Evolutionary conservation across 2,329 filamentous ascomycete genomes (phyloP).

Genomic region (Dendrostoma leiphaemia): DNA sequence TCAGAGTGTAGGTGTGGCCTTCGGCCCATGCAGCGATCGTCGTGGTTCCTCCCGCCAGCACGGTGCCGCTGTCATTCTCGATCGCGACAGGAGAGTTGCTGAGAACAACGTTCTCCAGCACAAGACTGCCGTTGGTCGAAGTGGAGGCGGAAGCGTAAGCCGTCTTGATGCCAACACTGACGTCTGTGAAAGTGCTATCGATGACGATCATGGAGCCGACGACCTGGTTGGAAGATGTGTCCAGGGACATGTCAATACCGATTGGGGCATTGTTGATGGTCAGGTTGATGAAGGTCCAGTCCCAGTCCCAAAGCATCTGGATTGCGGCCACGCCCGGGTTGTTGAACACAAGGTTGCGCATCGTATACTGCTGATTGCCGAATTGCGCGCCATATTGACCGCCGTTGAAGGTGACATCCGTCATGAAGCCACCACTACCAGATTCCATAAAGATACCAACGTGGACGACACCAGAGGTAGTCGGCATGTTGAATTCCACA

Average conservation of each 20-base stretch:
- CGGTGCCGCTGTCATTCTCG: conserved; percentile 33
- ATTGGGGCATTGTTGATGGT: conserved; percentile 57
- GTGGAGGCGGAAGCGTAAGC: conserved; percentile 44
- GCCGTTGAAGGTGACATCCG: conserved; percentile 61
- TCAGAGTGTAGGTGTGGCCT: conserved; percentile 59
- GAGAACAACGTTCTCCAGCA: conserved; percentile 50
- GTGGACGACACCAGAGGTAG: conserved; percentile 47
- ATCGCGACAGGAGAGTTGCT: conserved; percentile 39
- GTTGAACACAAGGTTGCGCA: conserved; percentile 64
- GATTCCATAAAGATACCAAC: conserved; percentile 56
- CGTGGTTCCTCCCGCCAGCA: conserved; percentile 56
- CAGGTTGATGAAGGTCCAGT: conserved; percentile 65
- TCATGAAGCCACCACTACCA: conserved; percentile 32
- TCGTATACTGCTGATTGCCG: conserved; percentile 69
- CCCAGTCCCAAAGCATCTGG: conserved; percentile 66
- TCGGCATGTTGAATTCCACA: conserved; percentile 53
- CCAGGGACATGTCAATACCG: conserved; percentile 59
- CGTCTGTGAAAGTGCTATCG: conserved; percentile 66
- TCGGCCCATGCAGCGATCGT: conserved; percentile 63
- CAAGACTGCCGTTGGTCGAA: conserved; percentile 51
- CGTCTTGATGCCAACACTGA: conserved; percentile 63
- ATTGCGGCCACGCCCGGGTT: conserved; percentile 47
- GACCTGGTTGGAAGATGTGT: conserved; percentile 45
- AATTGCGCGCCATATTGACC: conserved; percentile 60
- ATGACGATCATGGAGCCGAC: conserved; percentile 70